Evolutionary conservation across 1,139 yeast species (phyloP).

Genomic region (Yamadazyma diospyri): DNA sequence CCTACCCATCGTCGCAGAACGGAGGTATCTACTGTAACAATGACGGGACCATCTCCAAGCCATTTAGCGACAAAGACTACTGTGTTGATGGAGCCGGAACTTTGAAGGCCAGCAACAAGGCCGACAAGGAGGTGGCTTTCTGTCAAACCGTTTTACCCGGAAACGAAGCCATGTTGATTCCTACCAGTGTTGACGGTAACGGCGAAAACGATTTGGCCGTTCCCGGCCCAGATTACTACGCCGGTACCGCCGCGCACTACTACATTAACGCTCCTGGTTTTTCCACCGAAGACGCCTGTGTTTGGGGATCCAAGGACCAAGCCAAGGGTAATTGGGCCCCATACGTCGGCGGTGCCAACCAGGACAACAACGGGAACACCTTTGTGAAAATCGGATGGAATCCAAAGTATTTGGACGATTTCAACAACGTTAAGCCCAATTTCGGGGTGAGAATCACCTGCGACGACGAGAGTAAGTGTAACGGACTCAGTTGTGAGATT

Average conservation of each 20-base stretch:
- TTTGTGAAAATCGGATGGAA: constrained; percentile 88
- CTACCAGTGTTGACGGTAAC: constrained; percentile 59
- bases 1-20: constrained; percentile 68
- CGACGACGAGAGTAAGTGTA: constrained; percentile 62
- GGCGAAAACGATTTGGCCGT: constrained; percentile 61
- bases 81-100: constrained; percentile 80
- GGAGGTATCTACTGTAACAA: constrained; percentile 79
- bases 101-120: constrained; percentile 55
- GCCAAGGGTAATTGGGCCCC: constrained; percentile 91
- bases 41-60: constrained; percentile 65
- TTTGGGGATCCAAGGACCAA: constrained; percentile 70
- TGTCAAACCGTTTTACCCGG: constrained; percentile 95
- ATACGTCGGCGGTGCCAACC: constrained; percentile 87
- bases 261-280: constrained; percentile 87
- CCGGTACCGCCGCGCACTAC: constrained; percentile 80
- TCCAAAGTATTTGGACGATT: constrained; percentile 72
- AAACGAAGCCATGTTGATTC: constrained; percentile 89
- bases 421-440: constrained; percentile 51
- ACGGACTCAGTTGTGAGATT: constrained; percentile 74
- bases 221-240: constrained; percentile 74
- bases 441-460: constrained; percentile 77
- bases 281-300: constrained; percentile 70
- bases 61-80: constrained; percentile 54
- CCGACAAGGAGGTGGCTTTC: constrained; percentile 63
- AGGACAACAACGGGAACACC: constrained; percentile 64